Base-by-base conservation (phyloP, 768 basidiomycete species). In the Pholiota molesta region DNA sequence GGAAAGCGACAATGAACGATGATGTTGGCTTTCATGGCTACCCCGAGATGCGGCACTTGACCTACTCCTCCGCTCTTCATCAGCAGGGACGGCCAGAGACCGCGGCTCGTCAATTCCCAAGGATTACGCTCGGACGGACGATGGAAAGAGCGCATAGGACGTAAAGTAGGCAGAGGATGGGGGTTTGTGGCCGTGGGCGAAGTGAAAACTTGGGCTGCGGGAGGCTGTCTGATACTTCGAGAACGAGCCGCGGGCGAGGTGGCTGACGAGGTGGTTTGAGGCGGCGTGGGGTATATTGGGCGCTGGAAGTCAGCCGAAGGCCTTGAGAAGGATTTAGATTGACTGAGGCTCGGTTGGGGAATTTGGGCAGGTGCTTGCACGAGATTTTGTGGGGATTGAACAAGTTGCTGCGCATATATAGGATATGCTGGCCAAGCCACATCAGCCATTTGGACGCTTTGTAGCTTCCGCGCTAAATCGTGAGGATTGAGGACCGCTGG, bases 121-220 rank as follows among this genome's bases (percentile, higher is more conserved):
- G 56, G 55, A 44, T 76, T 72, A 51, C 73, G 68, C 51, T 79
- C 73, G 4, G 61, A 51, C 21, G 79, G 71, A 35, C 80, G 83
- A 67, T 86, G 88, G 76, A 92, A 88, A 8, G 90, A 91, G 17
- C 86, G 81, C 79, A 76, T 77, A 21, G 81, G 74, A 19, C 82
- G 82, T 29, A 90, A 65, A 59, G 71, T 62, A n/a, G 70, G 66
- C 10, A 62, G 35, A 35, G 69, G 45, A 35, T 66, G 66, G 49
- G 55, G 71, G 52, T 47, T 71, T 62, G 55, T n/a, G 21, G 60
- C 21, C 10, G 67, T 59, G 29, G 72, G 37, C 11, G 59, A 40
- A 5, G 69, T 60, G 8, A 65, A 64, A 14, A 54, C 49, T 72
- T 60, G 70, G 73, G 14, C 14, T 37, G 26, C 6, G 9, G 29